phyloP scores from a whole-genome alignment of 1,139 yeast species.

The Geotrichum bryndzae region DNA sequence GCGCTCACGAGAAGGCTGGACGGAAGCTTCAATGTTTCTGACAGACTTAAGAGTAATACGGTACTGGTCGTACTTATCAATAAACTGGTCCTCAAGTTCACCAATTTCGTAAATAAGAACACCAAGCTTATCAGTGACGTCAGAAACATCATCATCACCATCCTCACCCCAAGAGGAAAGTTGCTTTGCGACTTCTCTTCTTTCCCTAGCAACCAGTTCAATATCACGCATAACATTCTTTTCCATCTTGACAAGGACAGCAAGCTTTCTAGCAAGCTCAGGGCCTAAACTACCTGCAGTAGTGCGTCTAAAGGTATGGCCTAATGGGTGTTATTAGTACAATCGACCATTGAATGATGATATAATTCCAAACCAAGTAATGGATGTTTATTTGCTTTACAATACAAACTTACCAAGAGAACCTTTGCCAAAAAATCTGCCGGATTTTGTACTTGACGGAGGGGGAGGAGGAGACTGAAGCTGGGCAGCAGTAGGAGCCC shows the following conservation, averaged over 20 bases:
- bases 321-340: constrained; percentile 3
- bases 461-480: constrained; percentile 94
- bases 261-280: constrained; percentile 83
- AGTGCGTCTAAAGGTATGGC: constrained; percentile 69
- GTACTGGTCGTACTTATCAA: constrained; percentile 96
- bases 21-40: constrained; percentile 94
- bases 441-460: constrained; percentile 75
- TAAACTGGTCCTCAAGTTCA: constrained; percentile 95
- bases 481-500: constrained; percentile 97
- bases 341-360: background rate
- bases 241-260: constrained; percentile 90
- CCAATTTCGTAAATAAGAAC: constrained; percentile 94
- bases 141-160: constrained; percentile 94
- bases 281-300: constrained; percentile 95
- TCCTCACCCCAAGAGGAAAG: constrained; percentile 97
- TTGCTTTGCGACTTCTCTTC: constrained; percentile 95
- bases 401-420: constrained; percentile 50
- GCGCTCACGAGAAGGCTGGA: constrained; percentile 97
- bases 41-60: constrained; percentile 91
- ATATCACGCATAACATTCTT: constrained; percentile 92
- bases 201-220: constrained; percentile 89
- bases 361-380: background rate
- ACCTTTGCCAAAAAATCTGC: constrained; percentile 85
- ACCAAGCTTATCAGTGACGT: constrained; percentile 94
- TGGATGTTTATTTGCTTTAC: background rate